phyloP scores from a whole-genome alignment of 176 grass and related monocot species.

The Alloteropsis semialata region DNA sequence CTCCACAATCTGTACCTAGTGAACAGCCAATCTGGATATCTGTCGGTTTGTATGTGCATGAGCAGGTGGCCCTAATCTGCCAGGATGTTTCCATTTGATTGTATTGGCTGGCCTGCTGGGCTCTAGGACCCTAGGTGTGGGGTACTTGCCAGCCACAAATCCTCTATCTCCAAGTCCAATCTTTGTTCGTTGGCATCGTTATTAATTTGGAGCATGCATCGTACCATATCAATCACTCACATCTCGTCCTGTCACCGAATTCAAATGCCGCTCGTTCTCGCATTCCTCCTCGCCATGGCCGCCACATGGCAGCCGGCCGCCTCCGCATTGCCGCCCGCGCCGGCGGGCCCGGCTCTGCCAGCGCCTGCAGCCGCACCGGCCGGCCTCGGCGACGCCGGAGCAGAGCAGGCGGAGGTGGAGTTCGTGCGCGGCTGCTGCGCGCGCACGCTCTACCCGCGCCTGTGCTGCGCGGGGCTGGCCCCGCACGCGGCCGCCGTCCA shows the following conservation, averaged over 20 bases:
- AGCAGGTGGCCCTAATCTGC: background rate
- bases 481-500: constrained; percentile 5
- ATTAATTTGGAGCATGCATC: background rate
- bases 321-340: background rate
- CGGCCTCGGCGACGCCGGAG: background rate
- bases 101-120: background rate
- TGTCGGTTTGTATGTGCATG: background rate
- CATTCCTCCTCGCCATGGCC: background rate
- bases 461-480: background rate
- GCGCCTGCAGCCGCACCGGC: background rate
- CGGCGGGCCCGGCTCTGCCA: too few relatives aligned
- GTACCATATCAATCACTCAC: background rate
- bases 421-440: constrained; percentile 24
- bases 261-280: background rate
- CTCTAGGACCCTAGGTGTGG: background rate
- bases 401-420: background rate
- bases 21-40: background rate
- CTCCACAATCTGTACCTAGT: background rate
- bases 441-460: constrained; percentile 18
- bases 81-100: background rate
- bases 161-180: background rate
- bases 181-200: background rate
- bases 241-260: background rate
- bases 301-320: background rate
- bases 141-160: background rate